Evolutionary conservation across 805 yeast species (phyloP), one percentile per base, ranked within the genome.

Genomic region (Lipomyces chichibuensis): DNA sequence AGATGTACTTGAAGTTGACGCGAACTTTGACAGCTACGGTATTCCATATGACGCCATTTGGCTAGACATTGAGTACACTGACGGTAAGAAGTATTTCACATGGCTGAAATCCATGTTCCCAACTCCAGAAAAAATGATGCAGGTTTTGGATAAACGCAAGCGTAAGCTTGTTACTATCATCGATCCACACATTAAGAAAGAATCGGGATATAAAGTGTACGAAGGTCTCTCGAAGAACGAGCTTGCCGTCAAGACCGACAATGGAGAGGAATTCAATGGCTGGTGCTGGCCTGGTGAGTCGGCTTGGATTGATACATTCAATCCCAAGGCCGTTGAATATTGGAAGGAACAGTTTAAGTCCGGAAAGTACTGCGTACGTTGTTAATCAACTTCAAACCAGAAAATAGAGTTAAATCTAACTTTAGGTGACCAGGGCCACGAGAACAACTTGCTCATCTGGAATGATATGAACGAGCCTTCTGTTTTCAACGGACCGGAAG

Each of bases 271-370:
- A 1, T 93, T 82, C 76, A 82, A 85, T 60, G 98, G 97, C 2
- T 96, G 92, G 77, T 95, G 98, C 78, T 95, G 99, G 99, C 98
- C 99, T 1, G 99, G 98, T 0, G 92, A 91, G 72, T 90, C 97
- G 0, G 82, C 92, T 7, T 95, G 98, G 98, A 86, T 95, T 64
- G 99, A 95, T 73, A 83, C 97, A 0, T 78, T 93, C 65, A 85
- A 88, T 74, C 91, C 93, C 0, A 74, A 77, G 0, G 84, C 92
- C 1, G 83, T 80, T 63, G 75, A 76, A 4, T 82, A 83, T 65
- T 93, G 97, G 97, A 80, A 79, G 59, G 67, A 77, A 1, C 82
- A 85, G 59, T 87, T 84, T 74, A 75, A 75, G 29, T 81, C 82
- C 65, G 86, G 87, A 9, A 74, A 77, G 1, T 81, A 65, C 53